Percentiles rank a stretch among this genome's conserved stretches.
Conservation (phyloP, 805 yeast genomes). For the Wickerhamomyces queroliae region DNA sequence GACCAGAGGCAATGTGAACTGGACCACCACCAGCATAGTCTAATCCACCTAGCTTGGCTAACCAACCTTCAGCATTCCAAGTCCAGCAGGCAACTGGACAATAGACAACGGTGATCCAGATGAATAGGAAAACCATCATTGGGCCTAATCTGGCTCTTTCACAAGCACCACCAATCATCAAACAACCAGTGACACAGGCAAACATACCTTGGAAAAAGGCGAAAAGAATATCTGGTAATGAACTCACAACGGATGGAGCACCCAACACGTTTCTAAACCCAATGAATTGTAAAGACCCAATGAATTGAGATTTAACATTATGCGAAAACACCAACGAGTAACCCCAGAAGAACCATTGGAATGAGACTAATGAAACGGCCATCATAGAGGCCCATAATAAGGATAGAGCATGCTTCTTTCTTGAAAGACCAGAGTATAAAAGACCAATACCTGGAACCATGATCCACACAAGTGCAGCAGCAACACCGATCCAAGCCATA, state of each 20-base stretch:
- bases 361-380: conserved; percentile 75
- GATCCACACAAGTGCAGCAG: conserved; percentile 84
- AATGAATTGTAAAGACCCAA: conserved; percentile 80
- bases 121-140: conserved; percentile 88
- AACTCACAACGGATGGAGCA: conserved; percentile 59
- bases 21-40: conserved; percentile 99
- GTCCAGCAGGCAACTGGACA: conserved; percentile 97
- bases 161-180: conserved; percentile 97
- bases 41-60: conserved; percentile 71
- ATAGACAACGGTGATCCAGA: conserved; percentile 94
- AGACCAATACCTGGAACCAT: conserved; percentile 97
- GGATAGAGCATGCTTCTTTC: conserved; percentile 95
- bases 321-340: conserved; percentile 84
- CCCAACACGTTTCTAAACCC: conserved; percentile 80
- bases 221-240: conserved; percentile 86
- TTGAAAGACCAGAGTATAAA: conserved; percentile 85
- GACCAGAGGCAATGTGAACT: conserved; percentile 92
- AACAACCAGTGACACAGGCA: conserved; percentile 86
- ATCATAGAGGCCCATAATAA: conserved; percentile 90
- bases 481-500: conserved; percentile 79
- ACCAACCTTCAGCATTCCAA: conserved; percentile 95
- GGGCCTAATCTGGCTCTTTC: conserved; percentile 96
- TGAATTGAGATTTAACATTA: conserved; percentile 50
- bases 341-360: conserved; percentile 99
- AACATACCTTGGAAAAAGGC: conserved; percentile 96